Evolutionary conservation across 106 monocot genomes (phyloP), one percentile per base, ranked within the genome.

Genomic region (Platanthera guangdongensis): DNA sequence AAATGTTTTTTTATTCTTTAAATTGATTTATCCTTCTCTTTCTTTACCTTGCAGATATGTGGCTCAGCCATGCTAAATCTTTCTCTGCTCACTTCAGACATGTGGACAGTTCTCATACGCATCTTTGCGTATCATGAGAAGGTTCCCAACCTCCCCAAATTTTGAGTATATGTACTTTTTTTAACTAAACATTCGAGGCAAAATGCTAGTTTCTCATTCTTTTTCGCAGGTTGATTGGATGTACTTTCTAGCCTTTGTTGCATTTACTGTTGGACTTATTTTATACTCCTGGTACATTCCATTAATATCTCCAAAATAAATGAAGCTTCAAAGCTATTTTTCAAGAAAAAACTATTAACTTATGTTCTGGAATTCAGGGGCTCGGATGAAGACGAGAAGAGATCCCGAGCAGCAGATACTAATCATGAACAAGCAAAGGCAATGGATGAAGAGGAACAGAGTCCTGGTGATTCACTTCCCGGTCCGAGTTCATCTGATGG

Each of bases 91-190:
- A 93, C 93, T 62, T 93, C 95, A 16, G 95, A 96, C 73, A 90
- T 93, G 95, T 96, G 95, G 95, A 88, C 90, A 57, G 88, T 96
- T 76, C 82, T 96, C 13, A 93, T 96, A 39, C 93, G 95, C 50
- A 87, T 89, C 4, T 93, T 96, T 82, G 95, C 93, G 4, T 96
- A 96, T 81, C 87, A 91, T 57, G 89, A 96, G 71, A 88, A 84
- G 95, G 95, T 96, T 52, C 5, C 55, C 15, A 45, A 57, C 9
- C n/a, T 48, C 18, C 3, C 48, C 57, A 62, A 63, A 5, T 48
- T 21, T 48, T 9, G 48, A 76, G 8, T 16, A 47, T 11, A 16
- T 16, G 5, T 48, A 51, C 14, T 7, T 47, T 19, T 14, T 45
- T 49, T 12, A 63, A 50, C 51, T 45, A 50, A 21, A 22, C 60